Percentiles rank a stretch among this genome's conserved stretches.
phyloP scores from a whole-genome alignment of 2,329 filamentous ascomycete genomes.

The Phoma sp. region DNA sequence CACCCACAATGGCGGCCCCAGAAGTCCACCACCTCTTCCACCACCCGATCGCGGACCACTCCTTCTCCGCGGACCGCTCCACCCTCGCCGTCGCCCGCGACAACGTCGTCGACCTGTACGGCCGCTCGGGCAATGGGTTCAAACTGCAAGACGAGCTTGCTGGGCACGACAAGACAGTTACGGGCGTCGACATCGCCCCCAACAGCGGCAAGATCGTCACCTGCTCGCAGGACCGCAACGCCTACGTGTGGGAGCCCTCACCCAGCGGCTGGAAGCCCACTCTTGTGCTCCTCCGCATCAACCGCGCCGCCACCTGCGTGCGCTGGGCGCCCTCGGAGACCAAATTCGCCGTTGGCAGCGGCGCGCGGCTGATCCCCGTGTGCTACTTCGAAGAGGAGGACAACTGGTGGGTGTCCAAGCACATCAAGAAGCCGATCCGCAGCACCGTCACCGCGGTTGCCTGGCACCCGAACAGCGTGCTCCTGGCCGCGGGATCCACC shows the following conservation, averaged over 20 bases:
- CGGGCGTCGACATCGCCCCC: slow-evolving; percentile 93
- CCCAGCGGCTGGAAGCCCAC: slow-evolving; percentile 94
- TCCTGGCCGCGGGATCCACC: slow-evolving; percentile 93
- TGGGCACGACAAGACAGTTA: slow-evolving; percentile 96
- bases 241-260: slow-evolving; percentile 97
- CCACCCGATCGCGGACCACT: slow-evolving; percentile 94
- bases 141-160: slow-evolving; percentile 89
- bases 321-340: slow-evolving; percentile 96
- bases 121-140: slow-evolving; percentile 73
- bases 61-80: slow-evolving; percentile 89
- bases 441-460: slow-evolving; percentile 94
- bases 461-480: slow-evolving; percentile 97
- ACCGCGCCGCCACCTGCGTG: slow-evolving; percentile 93
- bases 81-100: slow-evolving; percentile 92
- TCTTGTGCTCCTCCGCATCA: slow-evolving; percentile 94
- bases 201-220: slow-evolving; percentile 92
- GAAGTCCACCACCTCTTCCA: slow-evolving; percentile 98
- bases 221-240: slow-evolving; percentile 97
- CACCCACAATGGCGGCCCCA: slow-evolving; percentile 73
- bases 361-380: slow-evolving; percentile 91
- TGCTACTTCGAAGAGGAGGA: slow-evolving; percentile 99
- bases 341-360: slow-evolving; percentile 97
- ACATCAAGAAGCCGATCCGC: slow-evolving; percentile 97
- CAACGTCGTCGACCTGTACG: slow-evolving; percentile 87
- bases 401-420: slow-evolving; percentile 99